A percentile compares a stretch with the other conserved stretches of the same genome.
These are phyloP conservation scores for Fusarium sublunatum DNA, from an alignment of 2,329 filamentous ascomycete species.

Conservation along the genomic window DNA sequence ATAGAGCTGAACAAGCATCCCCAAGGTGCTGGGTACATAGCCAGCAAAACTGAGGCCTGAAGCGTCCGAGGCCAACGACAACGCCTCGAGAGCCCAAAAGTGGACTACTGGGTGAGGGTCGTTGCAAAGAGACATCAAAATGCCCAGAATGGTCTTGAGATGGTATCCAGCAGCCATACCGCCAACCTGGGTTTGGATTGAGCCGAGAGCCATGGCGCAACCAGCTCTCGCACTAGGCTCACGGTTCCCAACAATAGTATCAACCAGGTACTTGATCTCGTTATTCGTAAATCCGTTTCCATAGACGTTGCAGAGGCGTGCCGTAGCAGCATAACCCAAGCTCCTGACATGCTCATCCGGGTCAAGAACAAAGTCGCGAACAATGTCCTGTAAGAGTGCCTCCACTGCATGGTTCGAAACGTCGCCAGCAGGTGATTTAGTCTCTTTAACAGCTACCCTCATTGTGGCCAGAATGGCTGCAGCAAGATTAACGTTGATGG, in stretches of 20 bases:
- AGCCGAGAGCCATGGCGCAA: constrained; percentile 91
- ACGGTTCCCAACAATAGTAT: constrained; percentile 92
- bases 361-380: constrained; percentile 79
- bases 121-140: constrained; percentile 96
- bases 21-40: constrained; percentile 89
- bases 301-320: constrained; percentile 83
- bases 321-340: constrained; percentile 86
- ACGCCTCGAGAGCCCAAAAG: constrained; percentile 92
- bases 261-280: constrained; percentile 91
- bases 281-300: constrained; percentile 89
- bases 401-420: constrained; percentile 81
- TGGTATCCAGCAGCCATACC: constrained; percentile 98
- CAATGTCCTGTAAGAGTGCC: constrained; percentile 82
- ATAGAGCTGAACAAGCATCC: constrained; percentile 94
- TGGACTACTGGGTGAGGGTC: constrained; percentile 96
- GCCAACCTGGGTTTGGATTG: constrained; percentile 93
- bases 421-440: constrained; percentile 76
- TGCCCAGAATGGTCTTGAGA: constrained; percentile 95
- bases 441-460: constrained; percentile 86
- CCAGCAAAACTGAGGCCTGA: constrained; percentile 91
- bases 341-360: constrained; percentile 87
- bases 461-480: constrained; percentile 82
- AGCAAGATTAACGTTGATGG: constrained; percentile 90
- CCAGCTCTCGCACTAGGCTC: constrained; percentile 94
- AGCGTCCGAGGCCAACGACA: constrained; percentile 88